These are phyloP conservation scores for Amauroascus verrucosus DNA, from an alignment of 2,329 filamentous ascomycete genomes.

Conservation along the genomic window DNA sequence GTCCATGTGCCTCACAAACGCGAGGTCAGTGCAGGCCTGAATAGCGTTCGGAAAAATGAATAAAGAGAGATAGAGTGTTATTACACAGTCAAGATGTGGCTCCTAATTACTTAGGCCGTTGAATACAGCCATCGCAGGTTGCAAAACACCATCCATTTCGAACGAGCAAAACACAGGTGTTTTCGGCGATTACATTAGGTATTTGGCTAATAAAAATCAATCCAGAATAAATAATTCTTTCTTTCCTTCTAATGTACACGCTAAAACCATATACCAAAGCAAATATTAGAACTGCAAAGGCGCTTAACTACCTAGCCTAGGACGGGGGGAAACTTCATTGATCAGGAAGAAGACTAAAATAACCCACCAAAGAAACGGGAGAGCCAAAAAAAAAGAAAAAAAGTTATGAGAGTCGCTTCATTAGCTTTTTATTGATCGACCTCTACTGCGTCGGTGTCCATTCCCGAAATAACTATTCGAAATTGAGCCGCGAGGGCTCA, in stretches of 20 bases:
- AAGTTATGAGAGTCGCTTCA: neutral
- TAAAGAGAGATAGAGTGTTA: neutral
- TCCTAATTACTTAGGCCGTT: no score
- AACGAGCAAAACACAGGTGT: no score
- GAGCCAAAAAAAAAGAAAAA: neutral
- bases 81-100: neutral
- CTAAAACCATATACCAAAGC: constrained; percentile 9
- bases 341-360: neutral
- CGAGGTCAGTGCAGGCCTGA: no score
- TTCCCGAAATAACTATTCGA: constrained; percentile 23
- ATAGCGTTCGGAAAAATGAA: neutral
- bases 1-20: no score
- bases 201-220: neutral
- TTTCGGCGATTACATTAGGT: no score
- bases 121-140: no score
- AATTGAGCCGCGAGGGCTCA: constrained; percentile 29
- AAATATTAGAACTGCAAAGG: neutral
- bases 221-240: neutral
- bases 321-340: neutral
- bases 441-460: constrained; percentile 23
- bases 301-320: constrained; percentile 1
- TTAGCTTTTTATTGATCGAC: constrained; percentile 13
- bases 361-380: neutral
- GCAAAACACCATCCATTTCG: no score
- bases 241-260: constrained; percentile 11